A percentile compares a stretch with the other conserved stretches of the same genome.
These are phyloP conservation scores for Trypanosoma lewisi DNA, from an alignment of 208 protist genomes.

Conservation along the genomic window DNA sequence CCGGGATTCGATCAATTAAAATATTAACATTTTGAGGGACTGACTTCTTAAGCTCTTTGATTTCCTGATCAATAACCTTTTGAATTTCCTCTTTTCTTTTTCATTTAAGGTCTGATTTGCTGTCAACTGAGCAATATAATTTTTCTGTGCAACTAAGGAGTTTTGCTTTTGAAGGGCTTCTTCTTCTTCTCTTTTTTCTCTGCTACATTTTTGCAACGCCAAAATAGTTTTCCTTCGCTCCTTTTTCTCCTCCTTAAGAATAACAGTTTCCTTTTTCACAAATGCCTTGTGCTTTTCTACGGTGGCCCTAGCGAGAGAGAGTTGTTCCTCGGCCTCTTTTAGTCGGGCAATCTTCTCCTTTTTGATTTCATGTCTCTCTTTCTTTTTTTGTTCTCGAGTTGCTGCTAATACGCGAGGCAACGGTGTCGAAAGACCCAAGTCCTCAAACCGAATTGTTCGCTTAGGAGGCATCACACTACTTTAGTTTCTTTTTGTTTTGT, in stretches of 20 bases:
- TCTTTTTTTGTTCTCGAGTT: slow-evolving; percentile 49
- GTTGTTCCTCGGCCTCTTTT: slow-evolving; percentile 54
- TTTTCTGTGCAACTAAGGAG: slow-evolving; percentile 31
- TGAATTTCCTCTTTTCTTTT: slow-evolving; percentile 41
- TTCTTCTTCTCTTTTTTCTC: slow-evolving; percentile 52
- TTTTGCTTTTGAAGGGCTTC: slow-evolving; percentile 36
- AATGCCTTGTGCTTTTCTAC: slow-evolving; percentile 72
- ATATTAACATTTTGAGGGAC: slow-evolving; percentile 68
- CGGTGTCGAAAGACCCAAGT: slow-evolving; percentile 77
- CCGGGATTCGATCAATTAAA: slow-evolving; percentile 45
- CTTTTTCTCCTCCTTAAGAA: slow-evolving; percentile 57
- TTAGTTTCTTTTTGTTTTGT: background rate
- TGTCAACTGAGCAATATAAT: slow-evolving; percentile 31
- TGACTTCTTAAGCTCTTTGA: slow-evolving; percentile 34
- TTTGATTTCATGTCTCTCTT: slow-evolving; percentile 61
- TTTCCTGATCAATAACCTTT: slow-evolving; percentile 39
- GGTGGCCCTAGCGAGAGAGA: slow-evolving; percentile 37
- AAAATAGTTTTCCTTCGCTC: slow-evolving; percentile 58
- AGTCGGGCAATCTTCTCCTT: slow-evolving; percentile 64
- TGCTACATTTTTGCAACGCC: slow-evolving; percentile 46
- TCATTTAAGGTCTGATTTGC: slow-evolving; percentile 26
- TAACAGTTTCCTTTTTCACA: slow-evolving; percentile 38
- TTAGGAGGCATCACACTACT: slow-evolving; percentile 44
- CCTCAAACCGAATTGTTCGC: slow-evolving; percentile 62
- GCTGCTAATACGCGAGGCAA: slow-evolving; percentile 60